Conservation (phyloP, 2,329 filamentous ascomycete species). For the Chalara sp. region DNA sequence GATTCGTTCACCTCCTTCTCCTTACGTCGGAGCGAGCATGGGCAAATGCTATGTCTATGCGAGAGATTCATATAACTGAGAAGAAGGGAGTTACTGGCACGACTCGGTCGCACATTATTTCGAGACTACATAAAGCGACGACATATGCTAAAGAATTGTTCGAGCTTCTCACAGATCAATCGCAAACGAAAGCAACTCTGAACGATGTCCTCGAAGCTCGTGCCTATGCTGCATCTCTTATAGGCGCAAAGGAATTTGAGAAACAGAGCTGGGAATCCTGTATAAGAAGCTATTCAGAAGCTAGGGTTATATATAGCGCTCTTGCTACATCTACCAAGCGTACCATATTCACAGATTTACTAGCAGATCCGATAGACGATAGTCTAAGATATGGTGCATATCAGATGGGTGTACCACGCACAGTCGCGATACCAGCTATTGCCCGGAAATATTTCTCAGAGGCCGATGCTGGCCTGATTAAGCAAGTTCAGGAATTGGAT, state of each 20-base stretch:
- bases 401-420: slow-evolving; percentile 80
- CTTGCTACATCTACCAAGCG: slow-evolving; percentile 60
- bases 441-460: slow-evolving; percentile 72
- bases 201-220: slow-evolving; percentile 76
- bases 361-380: slow-evolving; percentile 82
- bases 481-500: slow-evolving; percentile 65
- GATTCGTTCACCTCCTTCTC: slow-evolving; percentile 72
- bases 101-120: slow-evolving; percentile 82
- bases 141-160: slow-evolving; percentile 63
- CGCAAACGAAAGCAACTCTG: slow-evolving; percentile 56
- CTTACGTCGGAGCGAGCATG: slow-evolving; percentile 86
- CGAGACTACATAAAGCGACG: slow-evolving; percentile 74
- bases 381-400: slow-evolving; percentile 94
- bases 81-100: slow-evolving; percentile 72
- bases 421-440: slow-evolving; percentile 71
- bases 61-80: slow-evolving; percentile 72
- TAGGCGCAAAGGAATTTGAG: slow-evolving; percentile 76
- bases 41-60: slow-evolving; percentile 95
- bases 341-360: slow-evolving; percentile 78
- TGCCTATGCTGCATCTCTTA: slow-evolving; percentile 73
- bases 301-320: slow-evolving; percentile 76
- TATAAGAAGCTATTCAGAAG: slow-evolving; percentile 66
- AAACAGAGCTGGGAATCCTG: slow-evolving; percentile 80
- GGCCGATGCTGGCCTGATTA: slow-evolving; percentile 53
- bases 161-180: slow-evolving; percentile 54